phyloP scores from a whole-genome alignment of 345 rosid species.

The Anacardium occidentale region DNA sequence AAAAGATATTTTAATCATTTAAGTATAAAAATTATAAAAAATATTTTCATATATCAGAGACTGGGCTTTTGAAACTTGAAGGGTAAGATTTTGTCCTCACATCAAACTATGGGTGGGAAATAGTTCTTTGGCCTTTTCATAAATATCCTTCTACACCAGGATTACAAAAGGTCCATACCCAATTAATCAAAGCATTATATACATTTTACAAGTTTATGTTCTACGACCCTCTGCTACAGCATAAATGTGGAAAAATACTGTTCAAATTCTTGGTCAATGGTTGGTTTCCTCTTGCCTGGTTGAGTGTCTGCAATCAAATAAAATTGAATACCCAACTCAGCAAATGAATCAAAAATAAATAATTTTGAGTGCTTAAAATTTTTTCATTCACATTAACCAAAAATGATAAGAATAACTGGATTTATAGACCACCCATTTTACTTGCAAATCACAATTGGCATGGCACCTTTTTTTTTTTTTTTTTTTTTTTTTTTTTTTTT shows the following conservation, averaged over 20 bases:
- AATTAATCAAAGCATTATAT: background rate
- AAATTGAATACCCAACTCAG: conserved; percentile 1
- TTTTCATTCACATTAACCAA: background rate
- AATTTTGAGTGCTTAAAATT: background rate
- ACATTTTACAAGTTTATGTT: background rate
- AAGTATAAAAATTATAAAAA: too few relatives aligned
- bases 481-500: background rate
- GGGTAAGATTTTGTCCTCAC: too few relatives aligned
- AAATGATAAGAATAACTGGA: background rate
- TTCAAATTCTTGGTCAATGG: conserved; percentile 94
- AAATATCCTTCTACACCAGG: background rate
- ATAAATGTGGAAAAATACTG: conserved; percentile 77
- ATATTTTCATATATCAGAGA: too few relatives aligned
- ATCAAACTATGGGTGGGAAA: too few relatives aligned
- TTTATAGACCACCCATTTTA: conserved; percentile 1
- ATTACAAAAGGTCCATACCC: too few relatives aligned
- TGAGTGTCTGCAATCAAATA: conserved; percentile 45
- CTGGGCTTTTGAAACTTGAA: too few relatives aligned
- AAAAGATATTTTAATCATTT: too few relatives aligned
- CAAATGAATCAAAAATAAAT: background rate
- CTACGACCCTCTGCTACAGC: conserved; percentile 42
- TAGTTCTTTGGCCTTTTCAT: too few relatives aligned
- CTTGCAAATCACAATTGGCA: background rate
- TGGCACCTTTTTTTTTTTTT: background rate
- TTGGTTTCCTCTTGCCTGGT: conserved; percentile 49